A percentile compares a stretch with the other conserved stretches of the same genome.
phyloP scores from a whole-genome alignment of 306 rosid genomes.

The Inga laurina region DNA sequence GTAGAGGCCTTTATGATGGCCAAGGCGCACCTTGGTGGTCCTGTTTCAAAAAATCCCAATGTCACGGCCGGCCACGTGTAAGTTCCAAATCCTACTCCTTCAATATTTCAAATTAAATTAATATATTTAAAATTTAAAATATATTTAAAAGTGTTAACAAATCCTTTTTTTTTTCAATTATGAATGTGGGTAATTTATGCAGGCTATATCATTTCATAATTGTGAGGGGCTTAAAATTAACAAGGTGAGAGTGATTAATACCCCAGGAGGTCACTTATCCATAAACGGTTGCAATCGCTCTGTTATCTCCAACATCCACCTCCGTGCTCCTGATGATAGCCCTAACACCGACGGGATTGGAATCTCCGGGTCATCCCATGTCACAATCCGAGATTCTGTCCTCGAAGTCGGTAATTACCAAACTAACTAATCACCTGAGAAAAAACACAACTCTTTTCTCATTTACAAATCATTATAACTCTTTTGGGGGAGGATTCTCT shows the following conservation, averaged over 20 bases:
- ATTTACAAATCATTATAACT: background rate
- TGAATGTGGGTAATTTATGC: background rate
- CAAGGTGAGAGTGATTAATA: slow-evolving; percentile 19
- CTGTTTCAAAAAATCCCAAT: background rate
- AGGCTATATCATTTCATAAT: slow-evolving; percentile 23
- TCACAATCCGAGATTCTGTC: slow-evolving; percentile 9
- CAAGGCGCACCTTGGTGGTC: slow-evolving; percentile 62
- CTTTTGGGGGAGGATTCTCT: background rate
- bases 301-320: slow-evolving; percentile 11
- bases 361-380: slow-evolving; percentile 31
- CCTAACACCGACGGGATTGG: slow-evolving; percentile 71
- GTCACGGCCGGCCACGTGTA: slow-evolving; percentile 30
- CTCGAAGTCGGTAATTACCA: slow-evolving; percentile 44
- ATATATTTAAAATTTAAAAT: background rate
- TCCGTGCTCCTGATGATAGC: slow-evolving; percentile 44
- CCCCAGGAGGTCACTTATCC: slow-evolving; percentile 43
- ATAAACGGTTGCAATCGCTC: slow-evolving; percentile 13
- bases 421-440: background rate
- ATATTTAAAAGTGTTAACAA: background rate
- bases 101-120: background rate
- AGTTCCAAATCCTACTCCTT: background rate
- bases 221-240: slow-evolving; percentile 35
- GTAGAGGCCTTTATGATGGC: slow-evolving; percentile 50
- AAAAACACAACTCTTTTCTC: background rate
- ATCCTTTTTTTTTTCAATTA: background rate